phyloP scores from a whole-genome alignment of 148 eudicot genomes.

The Silene latifolia region DNA sequence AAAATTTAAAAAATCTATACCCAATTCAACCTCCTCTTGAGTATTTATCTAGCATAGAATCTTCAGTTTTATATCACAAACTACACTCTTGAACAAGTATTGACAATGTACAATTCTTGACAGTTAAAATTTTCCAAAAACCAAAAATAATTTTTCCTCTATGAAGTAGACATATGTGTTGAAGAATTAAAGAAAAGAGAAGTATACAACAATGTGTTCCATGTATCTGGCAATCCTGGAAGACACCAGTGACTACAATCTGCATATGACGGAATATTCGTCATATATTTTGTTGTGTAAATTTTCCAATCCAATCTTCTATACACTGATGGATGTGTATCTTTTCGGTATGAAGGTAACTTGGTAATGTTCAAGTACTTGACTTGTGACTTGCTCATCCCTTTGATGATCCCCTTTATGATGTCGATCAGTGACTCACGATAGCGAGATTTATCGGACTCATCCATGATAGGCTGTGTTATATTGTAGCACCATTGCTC shows the following conservation, averaged over 20 bases:
- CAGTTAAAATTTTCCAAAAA: not conserved
- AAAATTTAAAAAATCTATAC: too few relatives aligned
- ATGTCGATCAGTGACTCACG: slow-evolving; percentile 32
- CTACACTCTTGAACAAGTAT: not conserved
- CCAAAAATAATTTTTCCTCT: slow-evolving; percentile 8
- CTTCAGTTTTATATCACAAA: too few relatives aligned
- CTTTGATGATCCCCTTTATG: slow-evolving; percentile 27
- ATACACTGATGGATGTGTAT: slow-evolving; percentile 48
- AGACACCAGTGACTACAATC: slow-evolving; percentile 67
- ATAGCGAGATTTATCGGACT: slow-evolving; percentile 19
- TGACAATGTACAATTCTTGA: not conserved
- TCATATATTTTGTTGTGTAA: slow-evolving; percentile 4
- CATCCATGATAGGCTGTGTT: slow-evolving; percentile 39
- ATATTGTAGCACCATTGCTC: slow-evolving; percentile 44
- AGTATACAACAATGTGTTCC: slow-evolving; percentile 44
- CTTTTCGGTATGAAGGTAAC: slow-evolving; percentile 41
- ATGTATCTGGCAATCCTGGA: slow-evolving; percentile 50
- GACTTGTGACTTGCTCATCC: slow-evolving; percentile 23
- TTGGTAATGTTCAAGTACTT: slow-evolving; percentile 47
- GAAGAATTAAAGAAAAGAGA: slow-evolving; percentile 25
- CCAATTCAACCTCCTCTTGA: too few relatives aligned
- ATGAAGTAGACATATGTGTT: slow-evolving; percentile 4
- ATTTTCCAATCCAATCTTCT: slow-evolving; percentile 25
- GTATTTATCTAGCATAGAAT: too few relatives aligned
- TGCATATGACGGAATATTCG: slow-evolving; percentile 11